Percentiles rank a stretch among this genome's conserved stretches.
phyloP scores from a whole-genome alignment of 2,329 filamentous ascomycete species.

The Trichophyton mentagrophytes region DNA sequence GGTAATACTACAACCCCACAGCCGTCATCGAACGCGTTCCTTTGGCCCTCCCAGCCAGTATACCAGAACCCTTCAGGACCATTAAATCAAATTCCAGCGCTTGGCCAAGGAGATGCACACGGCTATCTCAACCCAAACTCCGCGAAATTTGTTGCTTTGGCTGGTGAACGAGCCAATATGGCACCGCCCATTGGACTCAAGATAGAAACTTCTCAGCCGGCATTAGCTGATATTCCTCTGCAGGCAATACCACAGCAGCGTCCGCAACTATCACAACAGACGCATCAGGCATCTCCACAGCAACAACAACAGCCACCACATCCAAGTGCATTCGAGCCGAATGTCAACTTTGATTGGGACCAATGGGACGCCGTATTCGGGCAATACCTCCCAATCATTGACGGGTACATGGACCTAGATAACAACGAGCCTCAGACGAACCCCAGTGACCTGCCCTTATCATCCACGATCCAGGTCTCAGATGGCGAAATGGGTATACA shows the following conservation, averaged over 20 bases:
- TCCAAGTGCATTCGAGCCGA: constrained; percentile 16
- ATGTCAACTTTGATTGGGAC: constrained; percentile 38
- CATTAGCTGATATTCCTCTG: not conserved
- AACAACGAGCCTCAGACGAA: not conserved
- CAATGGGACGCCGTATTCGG: constrained; percentile 39
- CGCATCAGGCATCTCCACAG: not conserved
- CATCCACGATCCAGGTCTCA: not conserved
- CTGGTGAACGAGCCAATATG: not conserved
- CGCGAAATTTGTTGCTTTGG: not conserved
- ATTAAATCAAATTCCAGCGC: not conserved
- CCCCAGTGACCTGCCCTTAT: not conserved
- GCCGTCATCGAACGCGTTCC: not conserved
- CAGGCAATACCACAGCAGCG: not conserved
- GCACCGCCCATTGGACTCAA: not conserved
- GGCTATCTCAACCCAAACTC: not conserved
- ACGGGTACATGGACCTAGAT: constrained; percentile 33
- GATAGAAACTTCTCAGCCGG: not conserved
- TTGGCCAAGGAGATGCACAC: not conserved
- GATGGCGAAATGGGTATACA: constrained; percentile 4
- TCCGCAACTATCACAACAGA: not conserved
- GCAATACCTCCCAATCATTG: constrained; percentile 33
- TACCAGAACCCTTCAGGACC: not conserved
- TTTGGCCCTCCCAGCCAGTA: not conserved
- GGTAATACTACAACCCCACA: not conserved
- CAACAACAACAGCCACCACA: constrained; percentile 16